Base-by-base conservation (phyloP, 495 filamentous ascomycete genomes). In the Rusavskia elegans region DNA sequence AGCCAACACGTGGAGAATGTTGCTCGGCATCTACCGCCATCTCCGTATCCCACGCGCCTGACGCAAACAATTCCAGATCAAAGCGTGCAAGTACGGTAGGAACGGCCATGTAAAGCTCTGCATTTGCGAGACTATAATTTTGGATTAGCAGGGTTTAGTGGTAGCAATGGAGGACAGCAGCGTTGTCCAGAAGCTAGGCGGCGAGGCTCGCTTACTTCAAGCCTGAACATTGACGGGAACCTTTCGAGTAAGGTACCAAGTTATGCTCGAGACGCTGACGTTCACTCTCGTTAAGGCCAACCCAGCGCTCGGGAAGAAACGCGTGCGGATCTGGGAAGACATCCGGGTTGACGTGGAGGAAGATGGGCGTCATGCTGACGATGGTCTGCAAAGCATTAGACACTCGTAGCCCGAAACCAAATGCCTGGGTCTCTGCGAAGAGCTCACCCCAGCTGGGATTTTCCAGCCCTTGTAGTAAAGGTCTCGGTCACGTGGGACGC, bases 301-400 rank as follows among this genome's bases (percentile, higher is more conserved):
- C 66, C 67, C 68, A 74, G 23, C 70, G 60, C 50, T 74, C 68
- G 0, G 68, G 68, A 27, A 69, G 53, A 40, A 73, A 74, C 21
- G 67, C 63, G 11, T 63, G 48, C 0, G 68, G 60, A 5, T 58
- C 51, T 8, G 45, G 61, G 52, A 71, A 73, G 8, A 51, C 25
- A 16, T 52, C 20, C 2, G 45, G 52, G 25, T 57, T 57, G 39
- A 48, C 46, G 27, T 71, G 67, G 37, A 69, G 54, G 11, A 68
- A 35, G 4, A 66, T 14, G 2, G 53, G 25, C 0, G 66, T 62
- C 60, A 70, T 68, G 50, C 68, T 66, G 19, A 74, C 61, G 0
- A 65, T 64, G 2, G 63, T 66, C 1, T 64, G 62, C 19, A 52
- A 42, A 0, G 61, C 58, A 30, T 56, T 19, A 55, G 49, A 37